Base-by-base conservation (phyloP, 1,284 basidiomycete genomes). In the Ceratorhiza oryzae-sativae region DNA sequence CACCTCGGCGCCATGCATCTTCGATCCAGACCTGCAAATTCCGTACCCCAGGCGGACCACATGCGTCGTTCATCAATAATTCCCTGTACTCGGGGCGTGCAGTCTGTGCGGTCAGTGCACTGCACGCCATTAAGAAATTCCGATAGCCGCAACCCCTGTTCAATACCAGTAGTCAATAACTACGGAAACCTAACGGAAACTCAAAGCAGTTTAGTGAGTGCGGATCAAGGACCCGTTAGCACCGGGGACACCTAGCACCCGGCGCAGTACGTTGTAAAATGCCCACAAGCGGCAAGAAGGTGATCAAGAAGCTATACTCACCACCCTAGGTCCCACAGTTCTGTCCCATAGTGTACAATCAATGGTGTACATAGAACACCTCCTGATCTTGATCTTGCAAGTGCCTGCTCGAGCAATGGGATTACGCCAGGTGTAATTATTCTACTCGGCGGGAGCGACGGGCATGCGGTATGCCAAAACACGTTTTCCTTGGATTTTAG, bases 71-170 rank as follows among this genome's bases (percentile, higher is more conserved):
- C 68, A 86, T 84, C 2, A 93, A 82, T n/a, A 87, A 79, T 1
- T 84, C 80, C 72, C 84, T 85, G 77, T 93, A 93, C 72, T 83
- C 72, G 0, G 86, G 85, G 77, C 91, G 89, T 6, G 79, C 72
- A 67, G 79, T 78, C 77, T 93, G 92, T 53, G 84, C 83, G 82
- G 91, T 86, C 18, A 95, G 83, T 4, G 88, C 85, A 0, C 90
- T 84, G 75, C 93, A 93, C 3, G 85, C 83, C 90, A 96, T 95
- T 71, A 93, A 76, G 76, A 90, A 94, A 78, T 95, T 95, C 36
- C 93, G 89, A 78, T 95, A 95, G n/a, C 91, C 93, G 23, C 45
- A 72, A 32, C 27, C 55, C 34, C 39, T 60, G 23, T 30, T 4
- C 53, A 62, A 27, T 10, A 30, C 39, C 25, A 48, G 25, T 10